These are phyloP conservation scores for Sphenostylis stenocarpa DNA, from an alignment of 306 rosid species.

Conservation along the genomic window DNA sequence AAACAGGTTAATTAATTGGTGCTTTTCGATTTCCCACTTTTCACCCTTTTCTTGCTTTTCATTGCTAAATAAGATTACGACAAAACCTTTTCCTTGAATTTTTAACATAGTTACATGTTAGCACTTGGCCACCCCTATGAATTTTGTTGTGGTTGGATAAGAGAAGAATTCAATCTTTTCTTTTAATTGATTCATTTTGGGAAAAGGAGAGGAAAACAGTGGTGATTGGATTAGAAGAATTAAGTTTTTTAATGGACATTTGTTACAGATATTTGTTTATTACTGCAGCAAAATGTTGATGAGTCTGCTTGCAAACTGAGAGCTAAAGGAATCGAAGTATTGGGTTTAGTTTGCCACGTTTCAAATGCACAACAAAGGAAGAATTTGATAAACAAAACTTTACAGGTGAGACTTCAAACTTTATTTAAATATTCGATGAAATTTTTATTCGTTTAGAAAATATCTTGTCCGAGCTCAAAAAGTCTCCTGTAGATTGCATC, in stretches of 20 bases:
- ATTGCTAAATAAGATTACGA: not conserved
- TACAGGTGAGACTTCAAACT: conserved; percentile 49
- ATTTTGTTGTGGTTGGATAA: not conserved
- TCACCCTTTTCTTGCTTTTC: not conserved
- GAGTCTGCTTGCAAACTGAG: conserved; percentile 67
- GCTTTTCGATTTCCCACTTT: conserved; percentile 23
- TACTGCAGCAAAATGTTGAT: conserved; percentile 69
- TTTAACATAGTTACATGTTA: not conserved
- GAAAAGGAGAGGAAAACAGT: not conserved
- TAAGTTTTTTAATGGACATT: not conserved
- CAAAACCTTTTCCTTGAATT: too few relatives aligned
- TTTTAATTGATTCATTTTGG: not conserved
- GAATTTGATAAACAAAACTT: conserved; percentile 61
- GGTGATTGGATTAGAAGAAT: not conserved
- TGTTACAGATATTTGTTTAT: not conserved
- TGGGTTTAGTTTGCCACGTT: conserved; percentile 79
- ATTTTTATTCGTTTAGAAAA: not conserved
- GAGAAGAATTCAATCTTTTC: not conserved
- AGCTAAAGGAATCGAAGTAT: conserved; percentile 61
- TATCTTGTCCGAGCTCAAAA: not conserved
- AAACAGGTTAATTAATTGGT: conserved; percentile 43
- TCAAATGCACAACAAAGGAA: conserved; percentile 74
- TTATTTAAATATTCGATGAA: not conserved
- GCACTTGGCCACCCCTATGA: not conserved
- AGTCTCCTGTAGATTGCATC: not conserved